These are phyloP conservation scores for Poa annua DNA, from an alignment of 176 grass and related monocot genomes.

Conservation along the genomic window DNA sequence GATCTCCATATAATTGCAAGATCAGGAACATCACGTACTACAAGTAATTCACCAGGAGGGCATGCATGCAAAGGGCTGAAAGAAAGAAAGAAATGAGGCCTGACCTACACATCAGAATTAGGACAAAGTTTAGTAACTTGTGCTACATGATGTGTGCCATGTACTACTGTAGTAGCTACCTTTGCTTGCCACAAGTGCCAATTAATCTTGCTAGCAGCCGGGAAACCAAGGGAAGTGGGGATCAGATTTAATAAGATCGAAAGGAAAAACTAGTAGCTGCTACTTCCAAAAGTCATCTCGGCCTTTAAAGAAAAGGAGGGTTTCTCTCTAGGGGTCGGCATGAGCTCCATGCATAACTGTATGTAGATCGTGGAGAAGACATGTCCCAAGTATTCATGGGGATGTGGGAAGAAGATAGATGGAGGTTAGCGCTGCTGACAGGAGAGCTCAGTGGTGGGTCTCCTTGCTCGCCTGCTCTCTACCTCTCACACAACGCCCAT, in stretches of 20 bases:
- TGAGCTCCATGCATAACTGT: neutral
- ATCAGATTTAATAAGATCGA: neutral
- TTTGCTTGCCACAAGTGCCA: neutral
- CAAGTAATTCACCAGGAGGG: neutral
- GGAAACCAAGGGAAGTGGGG: constrained; percentile 63
- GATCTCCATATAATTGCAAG: neutral
- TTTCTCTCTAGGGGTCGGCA: too few relatives aligned
- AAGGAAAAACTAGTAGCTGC: constrained; percentile 5
- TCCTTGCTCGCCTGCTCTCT: constrained; percentile 38
- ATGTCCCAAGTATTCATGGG: constrained; percentile 67
- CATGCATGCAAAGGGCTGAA: neutral
- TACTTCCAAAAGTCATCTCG: constrained; percentile 23
- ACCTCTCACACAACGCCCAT: constrained; percentile 52
- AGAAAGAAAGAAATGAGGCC: constrained; percentile 7
- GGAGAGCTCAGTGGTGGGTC: constrained; percentile 50
- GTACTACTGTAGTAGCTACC: neutral
- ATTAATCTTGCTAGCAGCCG: constrained; percentile 13
- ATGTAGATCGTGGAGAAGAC: constrained; percentile 45
- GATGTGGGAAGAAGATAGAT: neutral
- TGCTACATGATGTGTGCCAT: constrained; percentile 36
- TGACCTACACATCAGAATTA: constrained; percentile 33
- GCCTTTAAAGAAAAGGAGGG: too few relatives aligned
- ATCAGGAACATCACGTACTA: constrained; percentile 3
- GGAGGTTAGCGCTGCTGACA: constrained; percentile 38
- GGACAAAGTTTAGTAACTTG: constrained; percentile 60